Evolutionary conservation across 75 land plant genomes (phyloP).

Genomic region (Gnetum montanum): DNA sequence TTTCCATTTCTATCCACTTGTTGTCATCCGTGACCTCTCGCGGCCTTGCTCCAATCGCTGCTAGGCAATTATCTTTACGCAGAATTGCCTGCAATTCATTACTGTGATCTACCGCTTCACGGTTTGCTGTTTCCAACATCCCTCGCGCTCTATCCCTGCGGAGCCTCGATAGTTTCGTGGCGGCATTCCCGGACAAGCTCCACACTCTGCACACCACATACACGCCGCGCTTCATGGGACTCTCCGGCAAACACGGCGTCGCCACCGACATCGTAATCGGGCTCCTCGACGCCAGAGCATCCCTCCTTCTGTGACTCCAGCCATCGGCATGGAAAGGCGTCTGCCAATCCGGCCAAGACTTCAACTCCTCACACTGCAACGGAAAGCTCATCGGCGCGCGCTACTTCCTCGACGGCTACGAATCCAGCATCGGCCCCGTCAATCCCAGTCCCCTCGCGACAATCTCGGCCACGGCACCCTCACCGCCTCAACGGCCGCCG

Average conservation of each 20-base stretch:
- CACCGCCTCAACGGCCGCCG: constrained; percentile 20
- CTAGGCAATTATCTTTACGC: too few relatives aligned
- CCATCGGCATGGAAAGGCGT: constrained; percentile 13
- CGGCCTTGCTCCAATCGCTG: too few relatives aligned
- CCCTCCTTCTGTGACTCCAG: constrained; percentile 7
- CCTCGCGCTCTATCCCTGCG: too few relatives aligned
- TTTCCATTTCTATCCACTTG: too few relatives aligned
- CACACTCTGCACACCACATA: constrained; percentile 39
- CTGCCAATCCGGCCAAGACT: constrained; percentile 8
- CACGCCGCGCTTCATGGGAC: constrained; percentile 42
- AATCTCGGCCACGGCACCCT: constrained; percentile 20
- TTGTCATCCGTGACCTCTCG: too few relatives aligned
- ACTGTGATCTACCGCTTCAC: too few relatives aligned
- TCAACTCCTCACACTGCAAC: constrained; percentile 14
- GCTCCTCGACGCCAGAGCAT: constrained; percentile 34
- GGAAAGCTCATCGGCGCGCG: constrained; percentile 20
- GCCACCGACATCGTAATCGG: constrained; percentile 37
- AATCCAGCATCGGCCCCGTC: neutral
- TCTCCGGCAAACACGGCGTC: constrained; percentile 17
- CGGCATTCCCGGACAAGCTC: constrained; percentile 19
- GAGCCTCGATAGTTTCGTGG: constrained; percentile 28
- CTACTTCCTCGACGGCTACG: neutral
- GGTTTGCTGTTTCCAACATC: too few relatives aligned
- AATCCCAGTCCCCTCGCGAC: constrained; percentile 9
- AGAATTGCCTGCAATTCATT: too few relatives aligned